Base-by-base conservation (phyloP, 345 rosid species). In the thale cress (Arabidopsis thaliana) region DNA sequence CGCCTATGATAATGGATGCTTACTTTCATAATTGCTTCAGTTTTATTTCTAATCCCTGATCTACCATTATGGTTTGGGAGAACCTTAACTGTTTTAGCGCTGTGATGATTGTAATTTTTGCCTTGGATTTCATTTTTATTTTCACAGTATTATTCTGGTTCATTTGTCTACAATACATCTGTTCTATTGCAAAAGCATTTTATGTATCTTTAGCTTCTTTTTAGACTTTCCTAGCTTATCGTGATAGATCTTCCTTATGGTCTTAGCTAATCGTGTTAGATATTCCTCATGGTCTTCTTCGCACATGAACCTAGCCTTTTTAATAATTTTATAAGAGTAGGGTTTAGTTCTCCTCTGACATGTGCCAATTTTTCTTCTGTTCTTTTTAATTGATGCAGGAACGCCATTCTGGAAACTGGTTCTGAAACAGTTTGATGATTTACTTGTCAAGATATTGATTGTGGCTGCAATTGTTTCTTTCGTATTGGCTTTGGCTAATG, bases 391-490 rank as follows among this genome's bases (percentile, higher is more conserved):
- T 78, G 66, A 44, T 73, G 80, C 91, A 93, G 99, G 98, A 82
- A 85, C 93, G 81, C 86, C 97, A 46, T 92, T 95, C 80, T 95
- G 99, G 99, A 95, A 88, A 82, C 79, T 95, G 83, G 96, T 95
- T 78, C 81, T 95, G 82, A 95, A 92, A 82, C 99, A 95, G 79
- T 93, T 95, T 49, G 94, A 92, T 88, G 99, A 95, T 83, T 87
- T 95, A 83, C 98, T 95, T 74, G 99, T 95, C 67, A 92, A 92
- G 88, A 95, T 95, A 81, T 84, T 95, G 83, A 92, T 95, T 52
- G 97, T 89, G 79, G 97, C 98, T 59, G 99, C 99, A 6, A 44
- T 86, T 70, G 88, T 93, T 66, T 92, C 98, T 65, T 89, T 95
- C 49, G 55, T 87, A 71, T 84, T 95, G 93, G 97, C 98, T 76